A percentile compares a stretch with the other conserved stretches of the same genome.
Conservation (phyloP, 2,329 filamentous ascomycete species). For the Monascus ruber region DNA sequence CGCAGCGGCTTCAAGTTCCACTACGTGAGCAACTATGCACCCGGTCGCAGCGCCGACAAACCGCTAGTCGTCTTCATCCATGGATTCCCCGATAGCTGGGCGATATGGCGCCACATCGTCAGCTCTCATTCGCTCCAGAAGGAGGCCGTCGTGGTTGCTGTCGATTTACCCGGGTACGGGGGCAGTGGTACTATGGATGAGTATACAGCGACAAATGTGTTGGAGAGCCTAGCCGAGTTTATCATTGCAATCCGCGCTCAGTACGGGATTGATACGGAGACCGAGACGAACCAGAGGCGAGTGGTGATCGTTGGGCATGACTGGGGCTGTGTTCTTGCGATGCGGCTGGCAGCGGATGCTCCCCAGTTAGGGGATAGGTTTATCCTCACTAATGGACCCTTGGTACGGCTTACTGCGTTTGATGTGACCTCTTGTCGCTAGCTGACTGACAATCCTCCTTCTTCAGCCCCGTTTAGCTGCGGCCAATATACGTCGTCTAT, state of each 20-base stretch:
- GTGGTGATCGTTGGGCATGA: constrained; percentile 43
- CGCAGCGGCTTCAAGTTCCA: constrained; percentile 42
- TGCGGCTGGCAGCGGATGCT: constrained; percentile 48
- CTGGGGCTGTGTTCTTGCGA: constrained; percentile 43
- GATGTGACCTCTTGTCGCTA: not conserved
- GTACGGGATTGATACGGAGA: constrained; percentile 29
- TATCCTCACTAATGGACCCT: constrained; percentile 42
- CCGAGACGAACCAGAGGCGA: constrained; percentile 27
- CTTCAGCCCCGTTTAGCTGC: constrained; percentile 29
- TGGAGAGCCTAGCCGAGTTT: constrained; percentile 44
- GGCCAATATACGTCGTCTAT: constrained; percentile 32
- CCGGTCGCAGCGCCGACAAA: constrained; percentile 13
- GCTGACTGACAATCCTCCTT: constrained; percentile 1
- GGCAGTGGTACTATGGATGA: constrained; percentile 42
- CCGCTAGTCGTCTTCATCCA: constrained; percentile 45
- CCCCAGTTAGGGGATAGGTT: constrained; percentile 44
- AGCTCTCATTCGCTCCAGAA: constrained; percentile 26
- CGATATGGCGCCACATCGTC: constrained; percentile 42
- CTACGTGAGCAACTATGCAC: constrained; percentile 37
- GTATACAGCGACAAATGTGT: constrained; percentile 40
- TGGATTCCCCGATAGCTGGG: constrained; percentile 49
- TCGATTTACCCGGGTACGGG: constrained; percentile 49
- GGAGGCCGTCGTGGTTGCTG: constrained; percentile 38
- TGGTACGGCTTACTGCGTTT: constrained; percentile 30
- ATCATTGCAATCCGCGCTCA: constrained; percentile 39